These are phyloP conservation scores for Lathyrus sativus DNA, from an alignment of 306 rosid genomes.

Conservation along the genomic window DNA sequence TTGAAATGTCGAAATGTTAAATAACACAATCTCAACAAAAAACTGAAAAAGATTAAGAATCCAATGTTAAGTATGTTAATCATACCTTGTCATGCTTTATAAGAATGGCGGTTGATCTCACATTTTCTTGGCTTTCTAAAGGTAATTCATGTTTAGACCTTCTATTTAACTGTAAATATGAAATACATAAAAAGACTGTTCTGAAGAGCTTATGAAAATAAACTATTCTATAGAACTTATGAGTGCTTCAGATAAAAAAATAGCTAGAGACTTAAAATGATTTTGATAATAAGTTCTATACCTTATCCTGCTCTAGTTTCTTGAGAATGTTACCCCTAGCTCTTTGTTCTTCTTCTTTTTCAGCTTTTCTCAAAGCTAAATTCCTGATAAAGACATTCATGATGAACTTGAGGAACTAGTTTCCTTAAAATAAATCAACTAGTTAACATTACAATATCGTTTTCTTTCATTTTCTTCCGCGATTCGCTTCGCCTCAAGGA, in stretches of 20 bases:
- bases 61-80: slow-evolving; percentile 4
- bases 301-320: slow-evolving; percentile 88
- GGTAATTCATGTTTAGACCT: slow-evolving; percentile 48
- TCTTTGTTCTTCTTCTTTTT: slow-evolving; percentile 74
- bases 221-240: background rate
- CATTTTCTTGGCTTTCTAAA: slow-evolving; percentile 34
- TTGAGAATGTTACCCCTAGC: slow-evolving; percentile 59
- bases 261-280: too few relatives aligned
- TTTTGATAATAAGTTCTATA: slow-evolving; percentile 34
- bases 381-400: slow-evolving; percentile 45
- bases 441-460: slow-evolving; percentile 45
- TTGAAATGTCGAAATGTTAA: slow-evolving; percentile 18
- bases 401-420: slow-evolving; percentile 22
- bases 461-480: slow-evolving; percentile 72
- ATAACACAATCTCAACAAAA: slow-evolving; percentile 2
- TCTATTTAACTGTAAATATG: slow-evolving; percentile 56
- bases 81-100: slow-evolving; percentile 47
- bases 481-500: slow-evolving; percentile 55
- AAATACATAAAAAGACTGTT: too few relatives aligned
- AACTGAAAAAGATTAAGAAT: slow-evolving; percentile 6
- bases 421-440: slow-evolving; percentile 7
- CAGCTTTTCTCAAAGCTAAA: slow-evolving; percentile 52
- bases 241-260: too few relatives aligned
- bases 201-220: background rate
- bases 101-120: slow-evolving; percentile 31